Base-by-base conservation (phyloP, 345 rosid species). In the Lumnitzera littorea region DNA sequence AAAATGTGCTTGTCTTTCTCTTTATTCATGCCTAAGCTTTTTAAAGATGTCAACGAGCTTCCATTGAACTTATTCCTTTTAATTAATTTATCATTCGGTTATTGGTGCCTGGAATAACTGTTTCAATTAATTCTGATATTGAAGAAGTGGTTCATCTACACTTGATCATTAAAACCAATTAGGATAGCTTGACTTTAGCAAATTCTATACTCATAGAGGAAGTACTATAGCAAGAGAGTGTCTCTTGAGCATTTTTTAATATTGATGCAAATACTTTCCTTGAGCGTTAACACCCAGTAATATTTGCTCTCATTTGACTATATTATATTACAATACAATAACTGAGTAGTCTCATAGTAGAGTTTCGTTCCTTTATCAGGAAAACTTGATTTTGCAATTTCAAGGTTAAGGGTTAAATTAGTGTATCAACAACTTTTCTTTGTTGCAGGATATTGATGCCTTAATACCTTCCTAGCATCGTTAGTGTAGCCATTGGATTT, bases 201-300 rank as follows among this genome's bases (percentile, higher is more conserved):
- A 79, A 77, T 48, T 87, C 94, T 62, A 81, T 69, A 27, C 84
- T 88, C 43, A 78, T 72, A 3, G 89, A 57, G 36, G 88, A 82
- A 57, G 83, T 70, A 65, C 68, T 72, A 66, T 89, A 85, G 31
- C 94, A 94, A 16, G 94, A 66, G 41, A 94, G 83, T 20, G 96
- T 86, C 78, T 89, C 95, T 71, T 89, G 96, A 68, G 99, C 99
- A 76, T 84, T 89, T 60, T 71, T 79, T 61, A 89, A 66, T 29
- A 94, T 95, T 1, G 99, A 78, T 27, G 91, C 56, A 94, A 63
- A 74, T 94, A 94, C 76, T 90, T 94, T 50, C 96, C 97, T 76
- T 94, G 97, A 62, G 99, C 97, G 70, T 94, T 97, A 50, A 94
- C 90, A 70, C 95, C 83, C 72, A 89, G 87, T 73, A n/a, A n/a